Percentiles rank a stretch among this genome's conserved stretches.
phyloP scores from a whole-genome alignment of 2,329 filamentous ascomycete species.

The Bimuria novae-zelandiae region DNA sequence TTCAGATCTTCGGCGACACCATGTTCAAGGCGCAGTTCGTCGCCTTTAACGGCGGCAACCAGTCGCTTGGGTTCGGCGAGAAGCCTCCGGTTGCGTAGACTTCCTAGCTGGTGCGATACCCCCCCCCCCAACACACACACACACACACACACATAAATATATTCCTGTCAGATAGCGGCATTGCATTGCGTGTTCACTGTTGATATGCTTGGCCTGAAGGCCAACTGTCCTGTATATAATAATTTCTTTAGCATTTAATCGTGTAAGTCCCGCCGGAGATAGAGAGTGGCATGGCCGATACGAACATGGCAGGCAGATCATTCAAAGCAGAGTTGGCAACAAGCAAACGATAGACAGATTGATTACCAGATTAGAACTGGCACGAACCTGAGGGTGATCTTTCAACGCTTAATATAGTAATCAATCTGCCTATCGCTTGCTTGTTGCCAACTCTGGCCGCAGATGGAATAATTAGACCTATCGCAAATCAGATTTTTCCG shows the following conservation, averaged over 20 bases:
- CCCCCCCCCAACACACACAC: too few species aligned
- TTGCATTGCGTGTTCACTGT: conserved; percentile 5
- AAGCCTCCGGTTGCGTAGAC: conserved; percentile 29
- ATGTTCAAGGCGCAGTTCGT: conserved; percentile 65
- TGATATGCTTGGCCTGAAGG: conserved; percentile 17
- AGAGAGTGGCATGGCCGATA: not conserved
- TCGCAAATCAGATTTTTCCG: too few species aligned
- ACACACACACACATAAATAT: not conserved
- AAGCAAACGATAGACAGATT: too few species aligned
- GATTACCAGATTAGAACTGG: too few species aligned
- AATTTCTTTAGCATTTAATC: not conserved
- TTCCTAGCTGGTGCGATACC: not conserved
- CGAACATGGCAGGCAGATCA: too few species aligned
- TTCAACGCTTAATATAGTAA: too few species aligned
- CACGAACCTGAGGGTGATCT: too few species aligned
- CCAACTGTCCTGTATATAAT: conserved; percentile 15
- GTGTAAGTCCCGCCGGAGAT: not conserved
- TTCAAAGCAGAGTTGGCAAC: too few species aligned
- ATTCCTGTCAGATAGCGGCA: not conserved
- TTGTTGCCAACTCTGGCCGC: too few species aligned
- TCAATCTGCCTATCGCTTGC: too few species aligned
- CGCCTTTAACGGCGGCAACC: conserved; percentile 61
- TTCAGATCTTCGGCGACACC: conserved; percentile 68
- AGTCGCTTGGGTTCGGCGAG: conserved; percentile 58
- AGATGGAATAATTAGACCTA: too few species aligned